Evolutionary conservation across 176 grass and related monocot species (phyloP), one percentile per base, ranked within the genome.

Genomic region (Coix lacrymajobi): DNA sequence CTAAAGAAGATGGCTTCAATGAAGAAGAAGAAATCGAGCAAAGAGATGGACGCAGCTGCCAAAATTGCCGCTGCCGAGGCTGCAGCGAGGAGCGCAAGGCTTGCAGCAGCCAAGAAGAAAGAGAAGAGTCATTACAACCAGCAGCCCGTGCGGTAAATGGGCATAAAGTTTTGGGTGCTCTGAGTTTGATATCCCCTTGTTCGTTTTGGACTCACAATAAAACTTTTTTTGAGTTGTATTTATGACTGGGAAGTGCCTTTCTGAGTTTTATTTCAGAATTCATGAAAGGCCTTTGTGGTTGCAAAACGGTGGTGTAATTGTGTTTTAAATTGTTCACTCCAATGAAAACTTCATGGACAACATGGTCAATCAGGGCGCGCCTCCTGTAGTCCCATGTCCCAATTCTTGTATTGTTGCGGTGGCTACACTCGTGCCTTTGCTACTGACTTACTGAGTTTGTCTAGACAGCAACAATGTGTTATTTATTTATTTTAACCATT

Each of bases 61-160:
- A 98, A 98, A 73, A 94, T 90, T 54, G 96, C 90, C 16, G 89
- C 96, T 1, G 66, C 85, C 1, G 96, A 98, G 69, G 96, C 96
- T 1, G 92, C 96, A 28, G 96, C 96, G 22, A 98, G 96, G 87
- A 93, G 67, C 11, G 91, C 96, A 7, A 91, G 82, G 80, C 91
- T 98, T 4, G 91, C 96, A 1, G 96, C 96, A 22, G 83, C 96
- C 14, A 98, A 98, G 87, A 98, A 98, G 87, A 98, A 98, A 86
- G 96, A 98, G 85, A 98, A 98, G 85, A 95, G 31, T 70, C 96
- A 98, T 87, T 98, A 98, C 64, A 98, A 98, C 85, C 96, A 98
- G 86, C 96, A 98, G 68, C 96, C 96, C 9, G 93, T 93, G 70
- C 90, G 96, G 96, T 93, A 88, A 88, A 78, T 56, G 78, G 71